Evolutionary conservation across 768 basidiomycete species (phyloP), one percentile per base, ranked within the genome.

Genomic region (Gloeostereum incarnatum): DNA sequence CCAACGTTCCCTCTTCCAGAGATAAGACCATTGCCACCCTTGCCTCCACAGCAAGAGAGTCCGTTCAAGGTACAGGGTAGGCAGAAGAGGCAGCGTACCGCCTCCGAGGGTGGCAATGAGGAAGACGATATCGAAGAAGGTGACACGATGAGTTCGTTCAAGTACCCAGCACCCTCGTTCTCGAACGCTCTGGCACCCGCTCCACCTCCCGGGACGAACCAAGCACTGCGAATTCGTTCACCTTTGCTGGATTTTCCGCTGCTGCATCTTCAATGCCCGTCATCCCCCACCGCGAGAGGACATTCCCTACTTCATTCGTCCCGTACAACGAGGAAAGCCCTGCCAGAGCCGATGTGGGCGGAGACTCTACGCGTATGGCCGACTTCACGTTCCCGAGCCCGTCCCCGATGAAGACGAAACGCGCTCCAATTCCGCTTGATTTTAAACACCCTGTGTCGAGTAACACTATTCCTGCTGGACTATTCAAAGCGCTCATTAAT

Each of bases 401-500:
- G 10, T 7, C 39, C 4, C 17, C 32, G 5, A 30, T 33, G 2
- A 69, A 64, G 45, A 49, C 66, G 24, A 82, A 75, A 53, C 80
- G 82, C 31, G 75, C 84, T 5, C 87, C 84, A 7, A 78, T 87
- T 41, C 85, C 84, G 10, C 53, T 75, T 35, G 85, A 89, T 55
- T 91, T 88, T 63, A 76, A 66, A 50, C 75, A 75, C 41, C 68
- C 76, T 13, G 56, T 68, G 9, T 70, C 71, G 11, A 75, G 65
- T 23, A 87, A 85, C 49, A 90, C 83, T 5, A 80, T 89, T 6
- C 88, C 88, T 14, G 88, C 88, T 23, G 85, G 85, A 2, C 51
- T 90, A 40, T 91, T 91, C 71, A 89, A 89, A 60, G 82, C 84
- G 8, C 65, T 87, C 35, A 77, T 71, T 19, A 71, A 61, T 36